phyloP scores from a whole-genome alignment of 306 rosid genomes.

The Urtica urens region DNA sequence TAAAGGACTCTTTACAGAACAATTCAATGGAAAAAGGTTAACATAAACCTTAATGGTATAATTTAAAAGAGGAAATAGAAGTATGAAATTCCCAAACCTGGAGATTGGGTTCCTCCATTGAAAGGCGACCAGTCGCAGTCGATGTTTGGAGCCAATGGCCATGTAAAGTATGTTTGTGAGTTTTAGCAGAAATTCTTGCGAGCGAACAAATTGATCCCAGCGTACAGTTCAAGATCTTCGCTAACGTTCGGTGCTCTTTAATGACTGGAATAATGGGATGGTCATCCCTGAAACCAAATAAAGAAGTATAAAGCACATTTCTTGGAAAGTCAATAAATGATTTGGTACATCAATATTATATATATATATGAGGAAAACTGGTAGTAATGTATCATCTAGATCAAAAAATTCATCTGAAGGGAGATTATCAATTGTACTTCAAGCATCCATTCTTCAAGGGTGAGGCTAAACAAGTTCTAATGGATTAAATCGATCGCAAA shows the following conservation, averaged over 20 bases:
- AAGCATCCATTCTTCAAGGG: too few species aligned
- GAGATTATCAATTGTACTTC: too few species aligned
- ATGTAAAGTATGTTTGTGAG: conserved; percentile 77
- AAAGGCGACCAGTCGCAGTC: conserved; percentile 96
- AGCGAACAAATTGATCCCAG: conserved; percentile 86
- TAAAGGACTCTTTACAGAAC: neutral
- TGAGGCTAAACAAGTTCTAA: too few species aligned
- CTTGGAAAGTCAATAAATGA: conserved; percentile 7
- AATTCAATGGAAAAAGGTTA: neutral
- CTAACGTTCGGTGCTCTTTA: conserved; percentile 85
- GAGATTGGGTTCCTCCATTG: conserved; percentile 98
- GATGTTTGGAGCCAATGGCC: conserved; percentile 98
- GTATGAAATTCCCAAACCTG: conserved; percentile 46
- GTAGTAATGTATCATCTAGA: too few species aligned
- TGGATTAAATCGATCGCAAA: too few species aligned
- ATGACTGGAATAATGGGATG: conserved; percentile 91
- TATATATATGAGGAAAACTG: too few species aligned
- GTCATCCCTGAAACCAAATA: conserved; percentile 62
- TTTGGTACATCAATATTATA: too few species aligned
- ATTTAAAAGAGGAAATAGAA: neutral
- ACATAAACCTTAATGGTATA: conserved; percentile 1
- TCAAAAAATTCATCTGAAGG: too few species aligned
- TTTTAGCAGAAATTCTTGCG: conserved; percentile 54
- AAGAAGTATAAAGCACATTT: conserved; percentile 4
- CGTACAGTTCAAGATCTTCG: conserved; percentile 82